Conservation (phyloP, 768 basidiomycete genomes). For the Macrocybe gigantea region DNA sequence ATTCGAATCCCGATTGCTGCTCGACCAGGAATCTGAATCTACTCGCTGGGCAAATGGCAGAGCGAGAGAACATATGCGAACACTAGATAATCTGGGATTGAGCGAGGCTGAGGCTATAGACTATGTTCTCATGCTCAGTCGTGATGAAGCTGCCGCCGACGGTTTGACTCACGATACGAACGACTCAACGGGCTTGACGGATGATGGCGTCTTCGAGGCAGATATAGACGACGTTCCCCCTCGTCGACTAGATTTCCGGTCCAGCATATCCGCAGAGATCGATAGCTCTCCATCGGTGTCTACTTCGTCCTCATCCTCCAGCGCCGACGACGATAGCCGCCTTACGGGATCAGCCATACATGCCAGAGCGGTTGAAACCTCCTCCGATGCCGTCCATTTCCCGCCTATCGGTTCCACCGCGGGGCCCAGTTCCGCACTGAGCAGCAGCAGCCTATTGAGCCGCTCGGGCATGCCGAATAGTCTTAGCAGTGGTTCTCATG, state of each 20-base stretch:
- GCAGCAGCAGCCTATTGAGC: too few relatives aligned
- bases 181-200: slow-evolving; percentile 17
- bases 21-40: slow-evolving; percentile 43
- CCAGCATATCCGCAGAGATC: not conserved
- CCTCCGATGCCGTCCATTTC: not conserved
- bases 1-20: slow-evolving; percentile 45
- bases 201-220: slow-evolving; percentile 53
- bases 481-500: slow-evolving; percentile 6
- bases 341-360: not conserved
- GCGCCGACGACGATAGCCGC: not conserved
- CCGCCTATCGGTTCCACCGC: not conserved
- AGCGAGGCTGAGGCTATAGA: slow-evolving; percentile 72
- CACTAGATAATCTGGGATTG: slow-evolving; percentile 60
- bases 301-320: slow-evolving; percentile 8
- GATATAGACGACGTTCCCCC: slow-evolving; percentile 40
- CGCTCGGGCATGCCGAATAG: slow-evolving; percentile 2
- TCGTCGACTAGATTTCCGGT: slow-evolving; percentile 6
- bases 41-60: slow-evolving; percentile 33
- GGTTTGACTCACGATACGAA: slow-evolving; percentile 8
- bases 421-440: slow-evolving; percentile 20
- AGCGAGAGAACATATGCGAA: slow-evolving; percentile 51
- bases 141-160: slow-evolving; percentile 50
- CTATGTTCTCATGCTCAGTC: slow-evolving; percentile 80
- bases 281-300: not conserved
- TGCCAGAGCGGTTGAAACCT: not conserved